Evolutionary conservation across 2,329 filamentous ascomycete genomes (phyloP), one percentile per base, ranked within the genome.

Genomic region (Arachnopeziza araneosa): DNA sequence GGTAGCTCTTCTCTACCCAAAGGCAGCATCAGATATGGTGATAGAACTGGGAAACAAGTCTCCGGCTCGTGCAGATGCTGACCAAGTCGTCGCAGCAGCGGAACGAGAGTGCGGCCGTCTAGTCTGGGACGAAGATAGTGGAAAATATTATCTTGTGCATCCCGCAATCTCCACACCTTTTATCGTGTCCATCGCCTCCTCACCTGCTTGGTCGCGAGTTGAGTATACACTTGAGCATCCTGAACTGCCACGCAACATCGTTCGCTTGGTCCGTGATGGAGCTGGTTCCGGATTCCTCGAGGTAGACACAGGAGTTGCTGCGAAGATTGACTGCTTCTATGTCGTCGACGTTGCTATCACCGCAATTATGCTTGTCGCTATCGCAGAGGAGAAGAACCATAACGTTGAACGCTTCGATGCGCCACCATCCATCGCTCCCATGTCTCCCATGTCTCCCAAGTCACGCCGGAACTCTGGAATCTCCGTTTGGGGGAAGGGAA

Each of bases 71-170:
- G 75, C 86, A 2, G 84, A 89, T 69, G 77, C 81, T 1, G 77
- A 80, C 0, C 80, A 87, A 10, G 78, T 86, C 10, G 78, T 86
- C 3, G 78, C 79, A 60, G 82, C 86, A 36, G 88, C 88, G 0
- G 84, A 89, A 70, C 80, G 82, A 32, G 88, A 91, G 74, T 86
- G 84, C 66, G 89, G 85, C 24, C 80, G 86, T 1, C 80, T 93
- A 1, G 83, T 89, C n/a, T 91, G 87, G 83, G 85, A 88, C 68
- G 81, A 83, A 30, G 85, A 88, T 68, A 80, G 77, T 59, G 72
- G 74, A 6, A 80, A 76, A 66, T 80, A 86, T 71, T 88, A 83
- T 71, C 76, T 88, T n/a, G 83, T 82, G 26, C 85, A 87, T 69
- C 83, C 83, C 1, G 81, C 83, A 0, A 77, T 87, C 21, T 80